Base-by-base conservation (phyloP, 169 alveolate species). In the Plasmodium malariae region DNA sequence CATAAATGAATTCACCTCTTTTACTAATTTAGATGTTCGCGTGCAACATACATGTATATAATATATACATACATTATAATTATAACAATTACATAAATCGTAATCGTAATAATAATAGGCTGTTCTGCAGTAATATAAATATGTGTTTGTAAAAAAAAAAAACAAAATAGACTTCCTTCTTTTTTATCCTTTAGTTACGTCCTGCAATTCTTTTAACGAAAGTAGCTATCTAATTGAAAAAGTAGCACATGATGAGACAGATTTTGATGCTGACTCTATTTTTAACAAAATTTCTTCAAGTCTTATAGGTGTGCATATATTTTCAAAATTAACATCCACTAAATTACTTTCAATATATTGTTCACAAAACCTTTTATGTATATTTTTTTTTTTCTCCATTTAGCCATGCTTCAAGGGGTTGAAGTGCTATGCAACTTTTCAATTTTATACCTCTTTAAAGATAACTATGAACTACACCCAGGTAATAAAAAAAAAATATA, bases 351-450 rank as follows among this genome's bases (percentile, higher is more conserved):
- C n/a, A n/a, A n/a, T n/a, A n/a, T n/a, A n/a, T n/a, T n/a, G n/a
- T n/a, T n/a, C n/a, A n/a, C n/a, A n/a, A n/a, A n/a, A n/a, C n/a
- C n/a, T 55, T 28, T n/a, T 28, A 24, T 3, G 6, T 62, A 30
- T 14, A 30, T 62, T 26, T 40, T 12, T 14, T 2, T 49, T 48
- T 43, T 36, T 2, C 24, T 26, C 48, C 32, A 26, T 12, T 14
- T 68, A 69, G 97, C 97, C 11, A 94, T 94, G 97, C 92, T 93
- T 14, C 97, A 96, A 67, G 98, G 98, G n/a, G 95, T 96, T 21
- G 96, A 94, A 55, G 97, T 95, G 12, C 86, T 96, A 63, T 93
- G 96, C 48, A 92, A 92, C 74, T 91, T 96, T 70, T 95, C 98
- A 30, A 93, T 96, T 60, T 88, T 95, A 32, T 96, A 96, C 63